phyloP scores from a whole-genome alignment of 208 protist species.

The Leishmania mexicana region DNA sequence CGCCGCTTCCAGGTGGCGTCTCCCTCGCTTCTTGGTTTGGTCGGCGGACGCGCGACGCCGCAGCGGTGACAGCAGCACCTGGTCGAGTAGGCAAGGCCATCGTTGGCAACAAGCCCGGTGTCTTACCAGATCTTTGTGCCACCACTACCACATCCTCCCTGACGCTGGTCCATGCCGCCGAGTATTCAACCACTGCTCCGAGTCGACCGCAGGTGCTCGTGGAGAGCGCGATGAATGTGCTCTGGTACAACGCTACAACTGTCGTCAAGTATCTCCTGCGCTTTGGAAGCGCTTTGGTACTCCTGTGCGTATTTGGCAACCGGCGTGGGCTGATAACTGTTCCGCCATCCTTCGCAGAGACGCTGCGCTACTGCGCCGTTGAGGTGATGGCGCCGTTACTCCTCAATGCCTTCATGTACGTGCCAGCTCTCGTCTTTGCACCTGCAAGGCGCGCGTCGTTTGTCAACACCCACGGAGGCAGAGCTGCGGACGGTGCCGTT shows the following conservation, averaged over 20 bases:
- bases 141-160: conserved; percentile 1
- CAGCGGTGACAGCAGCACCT: not conserved
- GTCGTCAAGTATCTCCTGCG: conserved; percentile 44
- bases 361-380: not conserved
- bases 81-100: not conserved
- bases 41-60: not conserved
- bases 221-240: not conserved
- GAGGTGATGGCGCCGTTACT: conserved; percentile 11
- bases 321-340: conserved; percentile 20
- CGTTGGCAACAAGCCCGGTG: not conserved
- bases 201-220: not conserved
- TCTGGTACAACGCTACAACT: conserved; percentile 25
- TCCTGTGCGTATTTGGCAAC: conserved; percentile 30
- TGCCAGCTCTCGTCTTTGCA: conserved; percentile 3
- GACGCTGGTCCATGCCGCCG: not conserved
- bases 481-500: not conserved
- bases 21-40: not conserved
- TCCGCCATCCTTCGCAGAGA: conserved; percentile 20
- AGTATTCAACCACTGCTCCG: not conserved
- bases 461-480: not conserved
- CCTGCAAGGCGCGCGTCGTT: not conserved
- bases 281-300: conserved; percentile 32
- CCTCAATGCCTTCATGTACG: conserved; percentile 5
- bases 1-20: conserved; percentile 6
- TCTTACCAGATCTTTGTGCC: not conserved